phyloP scores from a whole-genome alignment of 495 filamentous ascomycete species.

The Penicillium dipodomyicola region DNA sequence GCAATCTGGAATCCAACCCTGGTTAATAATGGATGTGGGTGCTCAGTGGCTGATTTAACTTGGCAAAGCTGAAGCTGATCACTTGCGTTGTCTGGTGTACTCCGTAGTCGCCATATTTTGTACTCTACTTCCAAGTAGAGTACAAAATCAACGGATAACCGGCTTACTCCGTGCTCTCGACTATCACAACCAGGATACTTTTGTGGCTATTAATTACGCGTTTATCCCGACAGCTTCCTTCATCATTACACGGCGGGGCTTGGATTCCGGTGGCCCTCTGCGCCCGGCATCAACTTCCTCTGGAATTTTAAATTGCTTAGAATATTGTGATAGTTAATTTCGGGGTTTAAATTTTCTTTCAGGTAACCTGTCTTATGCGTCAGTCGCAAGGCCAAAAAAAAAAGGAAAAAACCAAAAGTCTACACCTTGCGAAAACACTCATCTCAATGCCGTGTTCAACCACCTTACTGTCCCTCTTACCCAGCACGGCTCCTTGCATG shows the following conservation, averaged over 20 bases:
- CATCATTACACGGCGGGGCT: slow-evolving; percentile 27
- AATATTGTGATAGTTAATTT: neutral
- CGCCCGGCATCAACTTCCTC: slow-evolving; percentile 18
- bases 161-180: slow-evolving; percentile 4
- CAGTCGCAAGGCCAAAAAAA: neutral
- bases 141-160: neutral
- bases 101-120: neutral
- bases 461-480: slow-evolving; percentile 14
- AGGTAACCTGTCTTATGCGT: slow-evolving; percentile 24
- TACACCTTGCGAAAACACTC: slow-evolving; percentile 2
- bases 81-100: neutral
- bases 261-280: slow-evolving; percentile 13
- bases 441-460: slow-evolving; percentile 10
- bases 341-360: neutral
- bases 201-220: slow-evolving; percentile 12
- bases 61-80: slow-evolving; percentile 25
- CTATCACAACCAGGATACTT: slow-evolving; percentile 7
- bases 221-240: slow-evolving; percentile 5
- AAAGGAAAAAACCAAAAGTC: neutral
- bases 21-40: slow-evolving; percentile 1
- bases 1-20: slow-evolving; percentile 1
- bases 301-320: neutral
- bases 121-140: neutral
- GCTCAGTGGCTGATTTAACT: neutral
- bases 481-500: slow-evolving; percentile 29